These are phyloP conservation scores for Stemphylium beticola DNA, from an alignment of 2,329 filamentous ascomycete species.

Conservation along the genomic window DNA sequence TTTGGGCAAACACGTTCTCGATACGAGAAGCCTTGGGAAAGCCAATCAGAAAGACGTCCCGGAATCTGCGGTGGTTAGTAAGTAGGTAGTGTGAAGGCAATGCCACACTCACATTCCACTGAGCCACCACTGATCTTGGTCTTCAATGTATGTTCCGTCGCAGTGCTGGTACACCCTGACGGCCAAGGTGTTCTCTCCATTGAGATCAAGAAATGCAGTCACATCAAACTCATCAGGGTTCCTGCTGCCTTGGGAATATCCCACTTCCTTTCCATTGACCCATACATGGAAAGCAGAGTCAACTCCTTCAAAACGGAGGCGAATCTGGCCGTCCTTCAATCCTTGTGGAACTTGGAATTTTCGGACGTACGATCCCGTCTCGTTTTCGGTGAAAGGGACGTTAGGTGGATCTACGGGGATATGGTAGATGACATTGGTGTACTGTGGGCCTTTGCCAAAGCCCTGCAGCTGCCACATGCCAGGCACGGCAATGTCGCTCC, in stretches of 20 bases:
- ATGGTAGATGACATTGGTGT: slow-evolving; percentile 71
- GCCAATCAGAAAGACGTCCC: slow-evolving; percentile 67
- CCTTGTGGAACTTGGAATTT: slow-evolving; percentile 60
- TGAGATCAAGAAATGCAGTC: slow-evolving; percentile 56
- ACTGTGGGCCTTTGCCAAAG: slow-evolving; percentile 67
- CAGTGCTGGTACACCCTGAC: slow-evolving; percentile 75
- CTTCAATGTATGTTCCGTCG: slow-evolving; percentile 72
- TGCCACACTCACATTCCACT: slow-evolving; percentile 54
- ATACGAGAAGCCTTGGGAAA: slow-evolving; percentile 61
- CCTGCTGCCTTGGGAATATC: slow-evolving; percentile 71
- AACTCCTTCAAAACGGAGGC: slow-evolving; percentile 73
- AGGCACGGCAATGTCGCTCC: slow-evolving; percentile 65
- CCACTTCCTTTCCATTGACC: slow-evolving; percentile 68
- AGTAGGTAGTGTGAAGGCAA: not conserved
- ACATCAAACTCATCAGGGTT: slow-evolving; percentile 75
- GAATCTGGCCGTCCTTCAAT: slow-evolving; percentile 62
- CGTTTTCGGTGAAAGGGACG: slow-evolving; percentile 66
- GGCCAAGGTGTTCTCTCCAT: slow-evolving; percentile 61
- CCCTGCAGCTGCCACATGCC: slow-evolving; percentile 75
- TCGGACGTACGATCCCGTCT: slow-evolving; percentile 67
- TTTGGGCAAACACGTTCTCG: slow-evolving; percentile 65
- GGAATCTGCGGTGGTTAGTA: slow-evolving; percentile 60
- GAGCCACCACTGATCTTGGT: slow-evolving; percentile 73
- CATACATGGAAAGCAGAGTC: slow-evolving; percentile 74
- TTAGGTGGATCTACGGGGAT: slow-evolving; percentile 70